Evolutionary conservation across 2,329 filamentous ascomycete species (phyloP).

Genomic region (Penicillium sp.): DNA sequence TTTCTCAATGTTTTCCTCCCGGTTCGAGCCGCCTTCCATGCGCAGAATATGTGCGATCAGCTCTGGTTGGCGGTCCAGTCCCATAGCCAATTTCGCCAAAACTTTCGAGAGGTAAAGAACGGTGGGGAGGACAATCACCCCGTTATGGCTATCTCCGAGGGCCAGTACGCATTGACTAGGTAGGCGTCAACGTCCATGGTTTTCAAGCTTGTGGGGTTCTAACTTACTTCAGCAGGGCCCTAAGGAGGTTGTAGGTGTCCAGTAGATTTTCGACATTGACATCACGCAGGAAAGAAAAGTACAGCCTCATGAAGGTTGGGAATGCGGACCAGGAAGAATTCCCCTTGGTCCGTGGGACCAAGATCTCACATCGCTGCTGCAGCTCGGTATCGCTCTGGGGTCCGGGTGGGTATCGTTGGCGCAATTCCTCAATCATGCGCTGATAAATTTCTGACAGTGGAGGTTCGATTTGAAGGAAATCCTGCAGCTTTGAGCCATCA

Average conservation of each 20-base stretch:
- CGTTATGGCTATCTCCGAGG: conserved; percentile 74
- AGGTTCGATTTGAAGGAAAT: conserved; percentile 74
- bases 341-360: conserved; percentile 64
- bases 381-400: conserved; percentile 56
- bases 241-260: conserved; percentile 72
- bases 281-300: conserved; percentile 77
- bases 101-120: conserved; percentile 79
- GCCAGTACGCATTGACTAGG: conserved; percentile 77
- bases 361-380: conserved; percentile 58
- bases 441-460: conserved; percentile 67
- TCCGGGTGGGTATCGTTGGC: conserved; percentile 54
- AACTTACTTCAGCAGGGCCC: conserved; percentile 70
- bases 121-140: conserved; percentile 77
- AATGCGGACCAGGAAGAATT: conserved; percentile 74
- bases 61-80: conserved; percentile 76
- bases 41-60: conserved; percentile 65
- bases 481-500: conserved; percentile 65
- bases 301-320: conserved; percentile 75
- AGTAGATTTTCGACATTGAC: conserved; percentile 74
- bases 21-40: conserved; percentile 44
- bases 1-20: conserved; percentile 64
- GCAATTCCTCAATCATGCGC: conserved; percentile 67
- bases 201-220: not conserved
- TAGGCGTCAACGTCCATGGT: not conserved
- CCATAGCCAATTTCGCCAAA: conserved; percentile 79